phyloP scores from a whole-genome alignment of 495 filamentous ascomycete species.

The Glonium stellatum region DNA sequence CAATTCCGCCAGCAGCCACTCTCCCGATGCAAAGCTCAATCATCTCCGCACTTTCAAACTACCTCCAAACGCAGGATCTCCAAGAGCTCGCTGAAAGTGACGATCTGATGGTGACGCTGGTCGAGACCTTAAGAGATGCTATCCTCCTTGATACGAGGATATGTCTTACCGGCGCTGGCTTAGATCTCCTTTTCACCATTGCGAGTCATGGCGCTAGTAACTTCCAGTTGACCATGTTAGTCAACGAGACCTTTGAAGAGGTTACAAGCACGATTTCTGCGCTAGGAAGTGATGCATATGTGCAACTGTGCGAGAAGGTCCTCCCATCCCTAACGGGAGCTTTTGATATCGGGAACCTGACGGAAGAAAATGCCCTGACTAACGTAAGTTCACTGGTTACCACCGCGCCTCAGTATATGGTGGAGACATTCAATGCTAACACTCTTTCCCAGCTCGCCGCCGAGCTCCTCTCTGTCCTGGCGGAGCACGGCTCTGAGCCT shows the following conservation, averaged over 20 bases:
- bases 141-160: slow-evolving; percentile 70
- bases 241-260: slow-evolving; percentile 86
- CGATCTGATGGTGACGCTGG: slow-evolving; percentile 81
- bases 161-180: slow-evolving; percentile 53
- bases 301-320: slow-evolving; percentile 76
- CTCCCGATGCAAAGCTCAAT: slow-evolving; percentile 63
- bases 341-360: slow-evolving; percentile 79
- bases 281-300: slow-evolving; percentile 59
- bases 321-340: slow-evolving; percentile 79
- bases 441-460: slow-evolving; percentile 57
- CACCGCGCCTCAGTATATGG: background rate
- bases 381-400: slow-evolving; percentile 43
- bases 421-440: background rate
- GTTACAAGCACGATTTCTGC: slow-evolving; percentile 62
- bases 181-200: slow-evolving; percentile 83
- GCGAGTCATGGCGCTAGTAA: slow-evolving; percentile 81
- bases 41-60: slow-evolving; percentile 67
- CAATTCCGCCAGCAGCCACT: slow-evolving; percentile 46
- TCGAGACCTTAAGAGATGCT: slow-evolving; percentile 77
- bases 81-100: slow-evolving; percentile 77
- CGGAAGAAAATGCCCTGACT: slow-evolving; percentile 72
- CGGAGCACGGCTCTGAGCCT: slow-evolving; percentile 72
- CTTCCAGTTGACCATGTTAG: slow-evolving; percentile 74
- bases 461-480: slow-evolving; percentile 72
- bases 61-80: slow-evolving; percentile 69